Conservation (phyloP, 176 grass and related monocot species). For the Oryza glaberrima region DNA sequence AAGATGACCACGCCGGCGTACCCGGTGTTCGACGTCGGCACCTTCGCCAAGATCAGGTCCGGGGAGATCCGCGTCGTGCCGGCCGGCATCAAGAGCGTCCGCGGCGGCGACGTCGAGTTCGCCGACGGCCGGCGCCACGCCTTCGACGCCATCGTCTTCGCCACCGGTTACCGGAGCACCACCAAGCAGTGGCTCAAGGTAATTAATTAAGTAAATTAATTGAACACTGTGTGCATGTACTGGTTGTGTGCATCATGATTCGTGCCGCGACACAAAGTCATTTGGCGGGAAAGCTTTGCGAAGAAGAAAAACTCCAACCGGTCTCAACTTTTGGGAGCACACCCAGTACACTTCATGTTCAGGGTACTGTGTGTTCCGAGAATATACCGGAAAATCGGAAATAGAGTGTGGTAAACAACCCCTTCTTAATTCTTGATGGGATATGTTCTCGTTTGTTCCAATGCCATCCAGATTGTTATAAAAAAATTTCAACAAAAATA, state of each 20-base stretch:
- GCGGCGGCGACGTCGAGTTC: slow-evolving; percentile 55
- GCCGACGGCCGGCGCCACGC: slow-evolving; percentile 44
- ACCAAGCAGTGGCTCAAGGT: slow-evolving; percentile 74
- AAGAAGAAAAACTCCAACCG: slow-evolving; percentile 15
- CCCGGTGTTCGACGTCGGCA: slow-evolving; percentile 69
- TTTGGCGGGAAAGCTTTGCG: slow-evolving; percentile 16
- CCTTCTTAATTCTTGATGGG: too few relatives aligned
- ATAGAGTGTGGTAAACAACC: too few relatives aligned
- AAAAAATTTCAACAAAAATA: too few relatives aligned
- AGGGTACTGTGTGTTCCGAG: too few relatives aligned
- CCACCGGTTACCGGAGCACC: slow-evolving; percentile 74
- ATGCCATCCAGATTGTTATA: too few relatives aligned
- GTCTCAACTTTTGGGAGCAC: slow-evolving; percentile 29
- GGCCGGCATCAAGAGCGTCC: slow-evolving; percentile 35
- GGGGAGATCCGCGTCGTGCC: slow-evolving; percentile 61
- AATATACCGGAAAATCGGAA: too few relatives aligned
- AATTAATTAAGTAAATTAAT: too few relatives aligned
- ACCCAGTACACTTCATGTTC: not conserved
- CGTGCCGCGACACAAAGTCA: not conserved
- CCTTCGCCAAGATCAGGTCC: slow-evolving; percentile 52
- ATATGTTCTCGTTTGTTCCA: too few relatives aligned
- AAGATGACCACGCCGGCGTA: slow-evolving; percentile 51
- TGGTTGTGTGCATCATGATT: not conserved
- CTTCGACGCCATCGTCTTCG: slow-evolving; percentile 78
- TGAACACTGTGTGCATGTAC: not conserved